These are phyloP conservation scores for Ceratocystis colombiana DNA, from an alignment of 2,329 filamentous ascomycete genomes.

Conservation along the genomic window DNA sequence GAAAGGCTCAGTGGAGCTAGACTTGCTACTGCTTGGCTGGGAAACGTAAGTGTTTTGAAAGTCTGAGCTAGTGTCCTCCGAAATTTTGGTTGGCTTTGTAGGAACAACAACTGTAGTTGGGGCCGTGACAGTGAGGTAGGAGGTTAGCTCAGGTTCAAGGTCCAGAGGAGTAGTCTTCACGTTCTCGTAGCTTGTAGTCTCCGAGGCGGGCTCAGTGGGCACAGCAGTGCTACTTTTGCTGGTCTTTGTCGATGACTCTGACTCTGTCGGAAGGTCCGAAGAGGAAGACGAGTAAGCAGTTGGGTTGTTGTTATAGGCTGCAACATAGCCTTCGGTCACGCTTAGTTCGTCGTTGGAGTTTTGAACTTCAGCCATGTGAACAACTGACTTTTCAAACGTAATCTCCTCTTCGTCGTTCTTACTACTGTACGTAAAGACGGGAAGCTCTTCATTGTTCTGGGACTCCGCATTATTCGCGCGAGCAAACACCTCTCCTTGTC, in stretches of 20 bases:
- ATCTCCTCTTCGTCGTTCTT: constrained; percentile 12
- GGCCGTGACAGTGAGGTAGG: constrained; percentile 28
- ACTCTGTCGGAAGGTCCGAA: neutral
- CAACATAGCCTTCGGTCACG: neutral
- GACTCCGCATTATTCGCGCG: constrained; percentile 18
- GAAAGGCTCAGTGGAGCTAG: neutral
- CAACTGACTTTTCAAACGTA: constrained; percentile 8
- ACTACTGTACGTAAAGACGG: constrained; percentile 10
- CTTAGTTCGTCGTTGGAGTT: neutral
- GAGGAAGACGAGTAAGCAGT: neutral
- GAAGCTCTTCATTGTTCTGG: neutral
- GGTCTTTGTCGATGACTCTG: neutral
- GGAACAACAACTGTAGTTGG: constrained; percentile 29
- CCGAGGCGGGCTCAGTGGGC: neutral
- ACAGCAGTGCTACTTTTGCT: neutral
- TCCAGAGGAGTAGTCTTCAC: neutral
- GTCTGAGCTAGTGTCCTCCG: neutral
- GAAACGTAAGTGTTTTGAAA: neutral
- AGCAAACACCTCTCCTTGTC: constrained; percentile 30
- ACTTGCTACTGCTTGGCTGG: neutral
- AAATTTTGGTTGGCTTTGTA: neutral
- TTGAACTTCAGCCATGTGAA: neutral
- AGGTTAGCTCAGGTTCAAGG: neutral
- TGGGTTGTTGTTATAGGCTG: constrained; percentile 11
- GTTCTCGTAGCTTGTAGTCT: neutral